Conservation (phyloP, 352 stramenopile species). For the Pythium insidiosum region DNA sequence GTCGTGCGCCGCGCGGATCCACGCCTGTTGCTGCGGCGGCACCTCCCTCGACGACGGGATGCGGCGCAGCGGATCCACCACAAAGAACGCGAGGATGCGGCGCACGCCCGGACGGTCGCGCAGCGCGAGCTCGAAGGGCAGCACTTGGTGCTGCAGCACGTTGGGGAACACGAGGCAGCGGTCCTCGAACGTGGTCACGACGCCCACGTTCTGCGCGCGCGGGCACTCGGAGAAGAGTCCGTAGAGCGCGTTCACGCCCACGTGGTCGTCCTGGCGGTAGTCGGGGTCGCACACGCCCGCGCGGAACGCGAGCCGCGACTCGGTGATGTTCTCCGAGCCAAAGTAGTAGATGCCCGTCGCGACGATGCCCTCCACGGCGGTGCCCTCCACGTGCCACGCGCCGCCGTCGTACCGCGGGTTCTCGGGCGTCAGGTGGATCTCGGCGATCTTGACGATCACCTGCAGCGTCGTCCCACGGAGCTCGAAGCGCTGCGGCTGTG, state of each 20-base stretch:
- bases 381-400: constrained; percentile 46
- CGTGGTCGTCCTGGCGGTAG: constrained; percentile 24
- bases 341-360: constrained; percentile 46
- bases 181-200: constrained; percentile 12
- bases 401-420: constrained; percentile 29
- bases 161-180: constrained; percentile 36
- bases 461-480: constrained; percentile 20
- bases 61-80: constrained; percentile 22
- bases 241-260: constrained; percentile 20
- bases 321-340: constrained; percentile 32
- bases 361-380: constrained; percentile 27
- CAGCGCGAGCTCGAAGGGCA: constrained; percentile 33
- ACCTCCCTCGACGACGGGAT: constrained; percentile 29
- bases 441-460: constrained; percentile 41
- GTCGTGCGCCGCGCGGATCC: constrained; percentile 12
- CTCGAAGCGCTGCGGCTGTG: not conserved
- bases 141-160: constrained; percentile 30
- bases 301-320: constrained; percentile 30
- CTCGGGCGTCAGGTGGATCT: constrained; percentile 34
- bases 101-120: constrained; percentile 18
- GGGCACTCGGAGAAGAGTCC: constrained; percentile 13
- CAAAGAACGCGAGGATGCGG: constrained; percentile 44
- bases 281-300: constrained; percentile 16
- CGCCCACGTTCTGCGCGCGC: constrained; percentile 19
- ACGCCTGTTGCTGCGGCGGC: constrained; percentile 28